Evolutionary conservation across 2,329 filamentous ascomycete species (phyloP).

Genomic region (Fusarium incarnatum): DNA sequence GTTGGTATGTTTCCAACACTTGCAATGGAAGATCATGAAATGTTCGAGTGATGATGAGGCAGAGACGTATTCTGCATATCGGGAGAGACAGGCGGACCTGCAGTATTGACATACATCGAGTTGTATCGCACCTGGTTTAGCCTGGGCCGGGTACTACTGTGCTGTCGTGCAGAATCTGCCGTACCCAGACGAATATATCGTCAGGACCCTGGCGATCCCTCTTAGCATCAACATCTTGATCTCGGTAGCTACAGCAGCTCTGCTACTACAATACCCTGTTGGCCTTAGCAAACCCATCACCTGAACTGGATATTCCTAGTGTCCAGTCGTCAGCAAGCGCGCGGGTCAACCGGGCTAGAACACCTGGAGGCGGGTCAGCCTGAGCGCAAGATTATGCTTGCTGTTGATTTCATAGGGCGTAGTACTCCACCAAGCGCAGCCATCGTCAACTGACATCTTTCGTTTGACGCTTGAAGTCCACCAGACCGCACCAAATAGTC

Average conservation of each 20-base stretch:
- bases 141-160: conserved; percentile 16
- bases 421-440: conserved; percentile 21
- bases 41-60: conserved; percentile 2
- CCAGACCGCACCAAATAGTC: conserved; percentile 26
- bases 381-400: conserved; percentile 34
- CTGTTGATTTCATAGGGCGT: conserved; percentile 12
- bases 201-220: conserved; percentile 46
- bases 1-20: neutral
- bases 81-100: conserved; percentile 33
- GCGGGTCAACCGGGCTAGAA: conserved; percentile 11
- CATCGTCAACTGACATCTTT: conserved; percentile 44
- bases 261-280: conserved; percentile 28
- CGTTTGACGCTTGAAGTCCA: conserved; percentile 21
- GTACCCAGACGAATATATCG: conserved; percentile 30
- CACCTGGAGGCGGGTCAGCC: conserved; percentile 31
- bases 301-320: neutral
- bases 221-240: conserved; percentile 14
- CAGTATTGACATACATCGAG: conserved; percentile 46
- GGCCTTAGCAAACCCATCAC: conserved; percentile 29
- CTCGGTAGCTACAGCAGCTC: conserved; percentile 10
- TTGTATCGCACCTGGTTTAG: conserved; percentile 35
- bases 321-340: conserved; percentile 14
- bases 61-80: conserved; percentile 14
- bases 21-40: neutral
- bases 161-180: conserved; percentile 13